Evolutionary conservation across 768 basidiomycete species (phyloP).

Genomic region (Gymnopilus dilepis): DNA sequence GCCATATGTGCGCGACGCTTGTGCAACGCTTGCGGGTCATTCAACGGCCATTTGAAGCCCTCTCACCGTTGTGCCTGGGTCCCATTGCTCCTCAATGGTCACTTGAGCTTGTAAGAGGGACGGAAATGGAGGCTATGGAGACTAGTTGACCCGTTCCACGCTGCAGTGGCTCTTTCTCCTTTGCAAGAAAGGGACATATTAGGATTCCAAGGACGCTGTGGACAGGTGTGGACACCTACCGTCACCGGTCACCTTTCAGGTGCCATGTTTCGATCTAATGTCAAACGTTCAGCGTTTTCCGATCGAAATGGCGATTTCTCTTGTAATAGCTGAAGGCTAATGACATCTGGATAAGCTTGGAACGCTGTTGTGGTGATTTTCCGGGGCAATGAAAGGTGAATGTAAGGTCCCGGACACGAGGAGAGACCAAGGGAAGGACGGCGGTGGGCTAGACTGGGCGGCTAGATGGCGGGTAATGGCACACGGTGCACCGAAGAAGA

Average conservation of each 20-base stretch:
- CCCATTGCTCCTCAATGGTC: background rate
- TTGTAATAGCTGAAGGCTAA: background rate
- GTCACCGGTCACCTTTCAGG: background rate
- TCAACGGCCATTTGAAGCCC: background rate
- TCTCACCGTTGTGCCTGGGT: background rate
- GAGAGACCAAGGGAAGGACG: too few relatives aligned
- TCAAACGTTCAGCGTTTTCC: background rate
- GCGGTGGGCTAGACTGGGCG: background rate
- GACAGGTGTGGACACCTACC: background rate
- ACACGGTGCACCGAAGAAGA: background rate
- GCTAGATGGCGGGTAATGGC: background rate
- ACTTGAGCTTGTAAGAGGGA: background rate
- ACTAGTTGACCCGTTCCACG: background rate
- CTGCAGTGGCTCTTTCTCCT: background rate
- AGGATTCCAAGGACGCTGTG: background rate
- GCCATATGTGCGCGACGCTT: background rate
- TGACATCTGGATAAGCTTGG: background rate
- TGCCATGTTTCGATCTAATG: background rate
- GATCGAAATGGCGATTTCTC: background rate
- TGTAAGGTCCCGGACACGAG: background rate
- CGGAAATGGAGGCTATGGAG: background rate
- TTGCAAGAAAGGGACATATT: background rate
- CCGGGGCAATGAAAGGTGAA: conserved; percentile 1
- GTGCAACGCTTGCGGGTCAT: background rate
- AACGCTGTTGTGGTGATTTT: background rate